Percentiles rank a stretch among this genome's conserved stretches.
These are phyloP conservation scores for Cotoneaster glaucophyllus DNA, from an alignment of 306 rosid genomes.

Conservation along the genomic window DNA sequence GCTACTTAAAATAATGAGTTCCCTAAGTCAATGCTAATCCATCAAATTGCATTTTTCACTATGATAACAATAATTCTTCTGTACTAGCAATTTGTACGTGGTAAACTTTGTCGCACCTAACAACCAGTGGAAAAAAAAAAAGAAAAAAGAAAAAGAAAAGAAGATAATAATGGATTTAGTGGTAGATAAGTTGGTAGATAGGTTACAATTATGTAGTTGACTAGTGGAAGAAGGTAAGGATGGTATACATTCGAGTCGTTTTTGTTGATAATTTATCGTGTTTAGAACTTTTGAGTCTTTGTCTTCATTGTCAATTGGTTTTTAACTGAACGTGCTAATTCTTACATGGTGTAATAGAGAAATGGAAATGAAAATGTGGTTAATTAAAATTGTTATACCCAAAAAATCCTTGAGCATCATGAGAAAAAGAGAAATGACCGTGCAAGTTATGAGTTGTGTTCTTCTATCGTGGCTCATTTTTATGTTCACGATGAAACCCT, in stretches of 20 bases:
- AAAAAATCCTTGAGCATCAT: not conserved
- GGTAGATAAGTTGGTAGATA: not conserved
- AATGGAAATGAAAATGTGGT: not conserved
- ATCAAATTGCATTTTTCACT: not conserved
- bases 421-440: not conserved
- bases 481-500: not conserved
- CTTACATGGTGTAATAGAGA: not conserved
- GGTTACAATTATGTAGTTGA: not conserved
- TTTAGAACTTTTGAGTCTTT: too few species aligned
- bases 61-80: not conserved
- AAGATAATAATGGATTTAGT: not conserved
- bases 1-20: not conserved
- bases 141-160: not conserved
- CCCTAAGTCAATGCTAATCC: constrained; percentile 15
- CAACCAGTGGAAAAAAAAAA: not conserved
- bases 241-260: too few species aligned
- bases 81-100: not conserved
- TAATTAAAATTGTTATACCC: too few species aligned
- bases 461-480: not conserved
- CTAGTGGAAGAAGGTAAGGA: not conserved
- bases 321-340: too few species aligned
- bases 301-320: too few species aligned
- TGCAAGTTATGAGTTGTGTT: too few species aligned
- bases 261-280: too few species aligned
- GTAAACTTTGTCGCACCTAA: not conserved